Percentiles rank a stretch among this genome's conserved stretches.
phyloP scores from a whole-genome alignment of 2,329 filamentous ascomycete species.

The Albifimbria verrucaria region DNA sequence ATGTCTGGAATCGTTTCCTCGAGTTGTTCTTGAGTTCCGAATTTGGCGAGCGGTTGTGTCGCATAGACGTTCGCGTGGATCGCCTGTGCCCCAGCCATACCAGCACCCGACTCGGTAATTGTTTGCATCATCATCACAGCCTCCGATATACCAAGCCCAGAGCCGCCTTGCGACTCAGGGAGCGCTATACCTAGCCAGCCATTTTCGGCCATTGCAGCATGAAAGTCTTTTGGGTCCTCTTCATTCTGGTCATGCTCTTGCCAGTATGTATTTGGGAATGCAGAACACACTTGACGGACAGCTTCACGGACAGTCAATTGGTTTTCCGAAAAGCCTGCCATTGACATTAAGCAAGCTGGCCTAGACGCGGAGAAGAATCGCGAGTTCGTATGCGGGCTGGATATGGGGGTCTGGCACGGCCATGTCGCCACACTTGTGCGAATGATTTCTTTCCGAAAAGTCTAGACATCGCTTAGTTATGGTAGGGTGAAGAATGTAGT shows the following conservation, averaged over 20 bases:
- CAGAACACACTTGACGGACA: slow-evolving; percentile 63
- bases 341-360: too few relatives aligned
- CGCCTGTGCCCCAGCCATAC: slow-evolving; percentile 67
- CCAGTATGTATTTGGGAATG: slow-evolving; percentile 76
- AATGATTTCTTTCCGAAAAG: too few relatives aligned
- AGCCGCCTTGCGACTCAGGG: slow-evolving; percentile 70
- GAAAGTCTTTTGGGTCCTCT: slow-evolving; percentile 71
- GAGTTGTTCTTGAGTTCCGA: slow-evolving; percentile 64
- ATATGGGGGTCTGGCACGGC: too few relatives aligned
- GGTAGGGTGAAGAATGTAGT: too few relatives aligned
- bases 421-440: too few relatives aligned
- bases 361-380: too few relatives aligned
- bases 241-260: slow-evolving; percentile 67
- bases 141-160: slow-evolving; percentile 74
- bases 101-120: slow-evolving; percentile 73
- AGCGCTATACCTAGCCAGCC: slow-evolving; percentile 82
- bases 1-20: slow-evolving; percentile 64
- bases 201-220: slow-evolving; percentile 68
- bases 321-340: slow-evolving; percentile 63
- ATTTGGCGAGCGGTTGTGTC: slow-evolving; percentile 71
- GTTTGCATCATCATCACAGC: slow-evolving; percentile 87
- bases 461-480: too few relatives aligned
- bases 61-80: slow-evolving; percentile 69
- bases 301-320: slow-evolving; percentile 72
- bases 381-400: too few relatives aligned